Base-by-base conservation (phyloP, 2,329 filamentous ascomycete genomes). In the Chrysoporthe cubensis region DNA sequence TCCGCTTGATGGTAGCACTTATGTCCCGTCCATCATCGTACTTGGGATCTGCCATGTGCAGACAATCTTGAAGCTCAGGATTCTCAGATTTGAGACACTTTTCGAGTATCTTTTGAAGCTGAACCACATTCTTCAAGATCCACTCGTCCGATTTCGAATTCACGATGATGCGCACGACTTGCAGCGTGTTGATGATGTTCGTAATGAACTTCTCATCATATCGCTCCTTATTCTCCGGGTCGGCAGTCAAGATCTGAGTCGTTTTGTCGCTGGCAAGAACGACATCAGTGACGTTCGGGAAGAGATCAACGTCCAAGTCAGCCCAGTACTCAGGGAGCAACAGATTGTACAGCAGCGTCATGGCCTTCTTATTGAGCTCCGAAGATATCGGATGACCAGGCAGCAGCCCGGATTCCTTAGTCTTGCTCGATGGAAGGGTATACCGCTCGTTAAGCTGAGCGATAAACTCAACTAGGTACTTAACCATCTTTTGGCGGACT, bases 381-480 rank as follows among this genome's bases (percentile, higher is more conserved):
- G 88, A 88, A 59, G 88, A 86, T 32, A 86, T 82, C 16, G 86
- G 81, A 21, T 85, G 77, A 61, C 82, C 79, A 34, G 82, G 80
- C 54, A 80, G 77, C 59, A 74, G 74, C 14, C 26, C 26, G 26
- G 82, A 72, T 54, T 91, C 88, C 61, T 88, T 87, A 54, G 88
- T 84, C 73, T 90, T 91, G 16, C 88, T 85, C 32, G 91, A 91
- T 16, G 90, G 90, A 32, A 94, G 87, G 26, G 90, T 89, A 76
- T 92, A 97, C 44, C 94, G 88, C 78, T 98, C 96, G 21, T 91
- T 91, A 32, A 97, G 84, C 62, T 93, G 91, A 1, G 94, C 94
- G 73, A 98, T 97, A 78, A 98, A 98, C 69, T 96, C 92, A 42
- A 98, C 92, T 43, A 99, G 86, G 75, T 98, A 99, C 79, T 97